These are phyloP conservation scores for Knoxdaviesia proteae DNA, from an alignment of 2,329 filamentous ascomycete genomes.

Conservation along the genomic window DNA sequence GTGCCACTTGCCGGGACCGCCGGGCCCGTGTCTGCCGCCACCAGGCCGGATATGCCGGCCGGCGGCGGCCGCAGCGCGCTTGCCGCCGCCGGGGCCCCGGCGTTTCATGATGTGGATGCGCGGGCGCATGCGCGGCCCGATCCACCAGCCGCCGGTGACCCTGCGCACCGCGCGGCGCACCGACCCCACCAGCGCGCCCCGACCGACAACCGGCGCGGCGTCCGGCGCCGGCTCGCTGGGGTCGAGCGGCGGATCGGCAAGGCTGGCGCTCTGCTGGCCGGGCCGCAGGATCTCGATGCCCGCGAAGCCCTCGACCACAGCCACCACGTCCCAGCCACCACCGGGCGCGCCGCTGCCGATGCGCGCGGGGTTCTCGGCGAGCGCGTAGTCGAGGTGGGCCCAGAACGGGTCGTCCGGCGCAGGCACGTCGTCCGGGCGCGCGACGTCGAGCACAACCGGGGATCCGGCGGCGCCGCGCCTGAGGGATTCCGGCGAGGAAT, in stretches of 20 bases:
- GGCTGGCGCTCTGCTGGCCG: constrained; percentile 10
- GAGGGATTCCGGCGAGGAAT: constrained; percentile 7
- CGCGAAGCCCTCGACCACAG: constrained; percentile 33
- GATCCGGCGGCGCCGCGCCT: constrained; percentile 5
- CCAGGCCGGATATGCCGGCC: too few species aligned
- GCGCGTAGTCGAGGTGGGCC: constrained; percentile 40
- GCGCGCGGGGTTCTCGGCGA: constrained; percentile 28
- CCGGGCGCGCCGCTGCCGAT: constrained; percentile 19
- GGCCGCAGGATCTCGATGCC: constrained; percentile 37
- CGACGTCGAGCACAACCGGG: too few species aligned
- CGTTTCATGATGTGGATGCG: constrained; percentile 26
- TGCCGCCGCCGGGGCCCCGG: too few species aligned
- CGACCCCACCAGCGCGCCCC: constrained; percentile 17
- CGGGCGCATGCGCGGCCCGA: constrained; percentile 39
- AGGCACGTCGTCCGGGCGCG: constrained; percentile 22
- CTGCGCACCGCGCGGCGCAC: constrained; percentile 20
- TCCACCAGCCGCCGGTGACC: constrained; percentile 40
- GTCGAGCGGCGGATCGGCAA: background rate
- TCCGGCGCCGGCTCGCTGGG: constrained; percentile 4
- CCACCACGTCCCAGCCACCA: constrained; percentile 33
- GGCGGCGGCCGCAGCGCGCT: too few species aligned
- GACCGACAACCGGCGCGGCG: constrained; percentile 18
- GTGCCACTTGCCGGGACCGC: too few species aligned
- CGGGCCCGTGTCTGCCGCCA: too few species aligned
- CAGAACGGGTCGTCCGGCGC: constrained; percentile 34